Base-by-base conservation (phyloP, 805 yeast genomes). In the Sugiyamaella mastotermitis region DNA sequence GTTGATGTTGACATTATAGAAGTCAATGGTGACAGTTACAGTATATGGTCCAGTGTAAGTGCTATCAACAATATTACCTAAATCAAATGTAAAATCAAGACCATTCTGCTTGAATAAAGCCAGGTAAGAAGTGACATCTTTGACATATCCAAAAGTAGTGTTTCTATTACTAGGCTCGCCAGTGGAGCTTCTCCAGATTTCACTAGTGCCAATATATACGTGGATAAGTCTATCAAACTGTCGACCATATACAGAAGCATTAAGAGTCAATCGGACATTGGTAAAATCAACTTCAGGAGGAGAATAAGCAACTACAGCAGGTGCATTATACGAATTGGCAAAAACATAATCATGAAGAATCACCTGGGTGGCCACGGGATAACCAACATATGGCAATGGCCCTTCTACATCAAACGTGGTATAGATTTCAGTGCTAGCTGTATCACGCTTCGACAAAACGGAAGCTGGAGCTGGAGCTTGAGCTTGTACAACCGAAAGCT, bases 171-270 rank as follows among this genome's bases (percentile, higher is more conserved):
- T 40, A 1, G 95, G 95, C 58, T 85, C 95, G 11, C 83, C 77
- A 2, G 95, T 86, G 2, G 90, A 80, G 1, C 85, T 78, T 58
- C 95, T 72, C 94, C 95, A 85, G 27, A 85, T 62, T 46, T 83
- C 83, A 11, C 70, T 65, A 22, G 78, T 83, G 13, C 57, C 62
- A 7, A 63, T 18, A 34, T 55, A 62, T 8, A 64, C 33, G 35
- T 60, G 62, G n/a, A 53, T 61, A 41, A 64, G 48, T 13, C 69
- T 55, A 43, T 64, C 69, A 40, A 49, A 64, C 45, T 64, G 69
- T 21, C 49, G 39, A 18, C 67, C 68, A 17, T 38, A 46, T 11
- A 54, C 52, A 7, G 56, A 40, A 3, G 58, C 53, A 15, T 57
- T 48, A 19, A 65, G 48, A 28, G 56, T 55, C 17, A 64, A 47